Conservation (phyloP, 2,329 filamentous ascomycete genomes). For the Onygena corvina region DNA sequence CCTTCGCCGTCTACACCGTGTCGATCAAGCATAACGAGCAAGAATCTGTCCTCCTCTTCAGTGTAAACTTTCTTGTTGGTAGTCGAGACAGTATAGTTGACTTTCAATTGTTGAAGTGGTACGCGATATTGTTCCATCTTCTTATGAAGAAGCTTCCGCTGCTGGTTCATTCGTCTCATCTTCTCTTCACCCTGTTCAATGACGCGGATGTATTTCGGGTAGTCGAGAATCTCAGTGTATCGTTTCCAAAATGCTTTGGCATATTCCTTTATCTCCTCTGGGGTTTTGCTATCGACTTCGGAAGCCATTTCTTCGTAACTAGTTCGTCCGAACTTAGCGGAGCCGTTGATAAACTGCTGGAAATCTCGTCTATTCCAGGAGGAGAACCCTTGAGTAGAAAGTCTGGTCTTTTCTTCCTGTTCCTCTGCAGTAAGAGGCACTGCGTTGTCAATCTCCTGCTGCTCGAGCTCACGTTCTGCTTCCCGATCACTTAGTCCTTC, state of each 20-base stretch:
- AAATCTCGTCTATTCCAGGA: conserved; percentile 97
- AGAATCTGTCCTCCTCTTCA: conserved; percentile 91
- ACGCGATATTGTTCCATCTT: conserved; percentile 97
- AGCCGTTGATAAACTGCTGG: conserved; percentile 94
- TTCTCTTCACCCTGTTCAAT: conserved; percentile 92
- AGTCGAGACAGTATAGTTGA: conserved; percentile 97
- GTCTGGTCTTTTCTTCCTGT: conserved; percentile 67
- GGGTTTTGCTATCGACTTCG: conserved; percentile 82
- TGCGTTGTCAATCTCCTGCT: conserved; percentile 87
- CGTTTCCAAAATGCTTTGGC: conserved; percentile 95
- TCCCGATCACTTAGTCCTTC: conserved; percentile 77
- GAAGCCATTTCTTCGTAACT: conserved; percentile 75
- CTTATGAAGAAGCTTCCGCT: conserved; percentile 83
- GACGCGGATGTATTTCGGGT: conserved; percentile 72
- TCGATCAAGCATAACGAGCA: conserved; percentile 84
- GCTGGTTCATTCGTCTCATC: conserved; percentile 75
- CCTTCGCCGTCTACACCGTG: conserved; percentile 83
- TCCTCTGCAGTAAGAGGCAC: conserved; percentile 81
- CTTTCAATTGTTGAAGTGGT: conserved; percentile 91
- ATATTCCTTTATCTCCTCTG: conserved; percentile 76
- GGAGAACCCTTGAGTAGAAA: conserved; percentile 75
- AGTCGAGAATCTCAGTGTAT: conserved; percentile 81
- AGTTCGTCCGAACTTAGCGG: conserved; percentile 77
- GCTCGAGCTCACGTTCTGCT: conserved; percentile 74
- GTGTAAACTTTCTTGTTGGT: conserved; percentile 99